A percentile compares a stretch with the other conserved stretches of the same genome.
These are phyloP conservation scores for Coniosporium tulheliwenetii DNA, from an alignment of 2,329 filamentous ascomycete genomes.

Conservation along the genomic window DNA sequence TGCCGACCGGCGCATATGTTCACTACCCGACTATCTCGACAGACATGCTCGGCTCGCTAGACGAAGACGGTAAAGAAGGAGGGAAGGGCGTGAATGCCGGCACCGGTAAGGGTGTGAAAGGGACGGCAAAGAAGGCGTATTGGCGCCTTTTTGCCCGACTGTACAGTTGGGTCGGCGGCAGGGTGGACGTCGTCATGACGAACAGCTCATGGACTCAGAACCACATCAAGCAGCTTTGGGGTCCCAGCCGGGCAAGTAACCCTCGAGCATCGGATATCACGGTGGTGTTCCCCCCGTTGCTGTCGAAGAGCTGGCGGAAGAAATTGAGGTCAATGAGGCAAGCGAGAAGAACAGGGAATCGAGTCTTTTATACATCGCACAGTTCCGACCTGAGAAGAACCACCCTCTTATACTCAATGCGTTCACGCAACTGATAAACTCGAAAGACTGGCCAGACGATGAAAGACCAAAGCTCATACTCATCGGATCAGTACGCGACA, in stretches of 20 bases:
- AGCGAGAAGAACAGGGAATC: conserved; percentile 57
- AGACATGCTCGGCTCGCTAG: conserved; percentile 81
- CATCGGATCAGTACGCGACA: conserved; percentile 83
- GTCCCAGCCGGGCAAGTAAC: conserved; percentile 26
- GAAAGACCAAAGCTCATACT: conserved; percentile 54
- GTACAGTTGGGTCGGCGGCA: conserved; percentile 70
- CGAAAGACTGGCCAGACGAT: conserved; percentile 5
- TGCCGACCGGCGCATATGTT: conserved; percentile 85
- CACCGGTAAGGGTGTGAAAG: conserved; percentile 55
- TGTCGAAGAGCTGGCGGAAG: conserved; percentile 64
- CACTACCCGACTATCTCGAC: conserved; percentile 98
- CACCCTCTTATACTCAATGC: conserved; percentile 74
- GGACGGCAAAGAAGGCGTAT: conserved; percentile 60
- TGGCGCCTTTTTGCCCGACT: conserved; percentile 73
- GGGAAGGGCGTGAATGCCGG: conserved; percentile 68
- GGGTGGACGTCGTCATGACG: conserved; percentile 89
- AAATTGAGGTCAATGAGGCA: conserved; percentile 52
- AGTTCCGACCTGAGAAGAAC: conserved; percentile 96
- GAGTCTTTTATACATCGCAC: conserved; percentile 79
- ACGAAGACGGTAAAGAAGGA: conserved; percentile 33
- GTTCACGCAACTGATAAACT: conserved; percentile 60
- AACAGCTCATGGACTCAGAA: conserved; percentile 89
- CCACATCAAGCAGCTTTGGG: conserved; percentile 73
- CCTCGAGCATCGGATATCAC: conserved; percentile 42
- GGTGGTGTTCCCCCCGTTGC: conserved; percentile 88